Evolutionary conservation across 352 stramenopile genomes (phyloP), one percentile per base, ranked within the genome.

Genomic region (Pythium angustatum): DNA sequence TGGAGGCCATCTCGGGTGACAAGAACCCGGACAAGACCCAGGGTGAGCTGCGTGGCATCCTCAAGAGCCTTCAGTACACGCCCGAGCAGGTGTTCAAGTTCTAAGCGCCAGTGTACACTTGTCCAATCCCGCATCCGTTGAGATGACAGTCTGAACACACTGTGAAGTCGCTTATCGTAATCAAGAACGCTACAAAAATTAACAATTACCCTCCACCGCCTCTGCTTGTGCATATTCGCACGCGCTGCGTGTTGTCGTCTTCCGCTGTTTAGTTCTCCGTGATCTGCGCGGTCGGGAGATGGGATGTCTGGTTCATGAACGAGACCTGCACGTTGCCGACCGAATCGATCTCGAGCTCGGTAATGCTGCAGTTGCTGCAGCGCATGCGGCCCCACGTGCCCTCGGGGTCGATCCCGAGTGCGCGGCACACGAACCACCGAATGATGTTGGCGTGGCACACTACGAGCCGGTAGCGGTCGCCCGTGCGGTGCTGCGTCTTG

Each of bases 11-110:
- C 49, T 94, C 78, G 48, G 87, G 87, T 50, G 77, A 90, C 75
- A 93, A 94, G 75, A 74, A 74, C 41, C 78, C 82, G 33, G 85
- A 96, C 74, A 84, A 83, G 55, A 81, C 70, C 36, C 87, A 96
- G 73, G 87, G 87, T 21, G 77, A 88, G 52, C 60, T 96, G 33
- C 69, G 70, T 47, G 87, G 88, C 21, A 27, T 91, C 34, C 76
- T 96, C 31, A 93, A 96, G 73, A 76, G 86, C 41, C 58, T 87
- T 48, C 55, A 69, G 24, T 90, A 85, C 77, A 77, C 81, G n/a
- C 69, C 64, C 40, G 69, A 68, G 41, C 75, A 85, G 59, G 77
- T 90, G 11, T 85, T 84, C 62, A 92, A 92, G 72, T 92, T 85
- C 64, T 90, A 85, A 56, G 6, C 43, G 14, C 8, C 34, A n/a